Evolutionary conservation across 2,329 filamentous ascomycete genomes (phyloP), one percentile per base, ranked within the genome.

Genomic region (Epichloe baconii): DNA sequence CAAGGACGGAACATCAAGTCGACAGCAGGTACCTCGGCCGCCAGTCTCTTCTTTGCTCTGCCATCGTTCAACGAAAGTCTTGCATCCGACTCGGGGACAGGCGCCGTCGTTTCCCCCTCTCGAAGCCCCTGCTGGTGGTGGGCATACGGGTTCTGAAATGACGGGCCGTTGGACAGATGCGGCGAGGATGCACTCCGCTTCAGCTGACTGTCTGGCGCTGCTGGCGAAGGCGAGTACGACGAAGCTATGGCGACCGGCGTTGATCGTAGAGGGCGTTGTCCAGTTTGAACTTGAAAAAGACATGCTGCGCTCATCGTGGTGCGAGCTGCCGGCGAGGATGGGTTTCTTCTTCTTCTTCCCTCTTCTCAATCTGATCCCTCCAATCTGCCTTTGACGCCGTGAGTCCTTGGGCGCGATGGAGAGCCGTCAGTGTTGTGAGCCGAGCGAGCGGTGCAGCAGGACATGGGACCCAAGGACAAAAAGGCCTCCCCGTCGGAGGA

Each of bases 281-380:
- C 44, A 51, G 40, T 34, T 51, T 51, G 50, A 51, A 51, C 38
- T 48, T 51, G 45, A 48, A 38, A 51, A 51, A 19, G 50, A 51
- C 50, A 51, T 51, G 47, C n/a, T 48, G 38, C 40, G 50, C 45
- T 51, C 50, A 51, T 51, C 17, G 37, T 51, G 50, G 37, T 43
- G 49, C 26, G 23, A 19, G 48, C 23, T 34, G 15, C 15, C 12
- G 37, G 12, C n/a, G 11, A 5, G 37, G 23, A 35, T 14, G 2
- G 44, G 36, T 23, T 10, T 23, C 19, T 8, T 21, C 5, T 3
- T 17, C 15, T 23, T 15, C 10, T 21, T 12, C 11, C 31, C 4
- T 5, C 10, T 36, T 21, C 11, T 36, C 12, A 36, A 46, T 46
- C 44, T 17, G 31, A 17, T 17, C 8, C 31, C 44, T 34, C 44